Conservation (phyloP, 1,139 yeast species). For the Petasospora fabianii region DNA sequence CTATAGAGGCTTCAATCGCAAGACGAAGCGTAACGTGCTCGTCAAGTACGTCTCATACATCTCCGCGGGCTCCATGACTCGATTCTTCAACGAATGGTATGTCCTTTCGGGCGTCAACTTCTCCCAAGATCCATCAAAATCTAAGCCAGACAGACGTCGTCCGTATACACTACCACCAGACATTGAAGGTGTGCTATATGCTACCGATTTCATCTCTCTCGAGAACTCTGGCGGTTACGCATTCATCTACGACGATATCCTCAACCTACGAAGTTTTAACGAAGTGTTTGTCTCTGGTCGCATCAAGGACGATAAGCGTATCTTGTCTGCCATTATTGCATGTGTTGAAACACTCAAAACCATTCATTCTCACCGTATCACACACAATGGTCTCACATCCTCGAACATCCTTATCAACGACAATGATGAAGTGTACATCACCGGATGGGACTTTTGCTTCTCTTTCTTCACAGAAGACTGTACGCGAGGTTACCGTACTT, state of each 20-base stretch:
- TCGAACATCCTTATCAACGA: conserved; percentile 36
- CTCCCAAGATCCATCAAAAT: too few relatives aligned
- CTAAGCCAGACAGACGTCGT: background rate
- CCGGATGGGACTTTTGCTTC: conserved; percentile 52
- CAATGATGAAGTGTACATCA: conserved; percentile 35
- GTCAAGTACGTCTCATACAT: conserved; percentile 17
- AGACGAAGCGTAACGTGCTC: conserved; percentile 16
- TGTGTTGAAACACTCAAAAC: conserved; percentile 34
- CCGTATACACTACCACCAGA: conserved; percentile 16
- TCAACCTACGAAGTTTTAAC: conserved; percentile 18
- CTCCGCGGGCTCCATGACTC: conserved; percentile 20
- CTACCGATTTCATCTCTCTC: conserved; percentile 15
- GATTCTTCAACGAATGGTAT: conserved; percentile 24
- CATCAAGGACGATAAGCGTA: conserved; percentile 8
- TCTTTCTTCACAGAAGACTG: conserved; percentile 43
- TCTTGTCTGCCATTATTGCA: conserved; percentile 8
- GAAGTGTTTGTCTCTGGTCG: conserved; percentile 14
- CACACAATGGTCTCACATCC: conserved; percentile 48
- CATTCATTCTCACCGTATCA: conserved; percentile 44
- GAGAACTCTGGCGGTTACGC: conserved; percentile 16
- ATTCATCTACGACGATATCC: conserved; percentile 18
- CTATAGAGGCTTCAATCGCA: conserved; percentile 19
- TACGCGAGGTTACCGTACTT: conserved; percentile 26
- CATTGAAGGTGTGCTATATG: conserved; percentile 20
- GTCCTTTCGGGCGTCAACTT: conserved; percentile 15